phyloP scores from a whole-genome alignment of 805 yeast genomes.

The Teunomyces kruisii region DNA sequence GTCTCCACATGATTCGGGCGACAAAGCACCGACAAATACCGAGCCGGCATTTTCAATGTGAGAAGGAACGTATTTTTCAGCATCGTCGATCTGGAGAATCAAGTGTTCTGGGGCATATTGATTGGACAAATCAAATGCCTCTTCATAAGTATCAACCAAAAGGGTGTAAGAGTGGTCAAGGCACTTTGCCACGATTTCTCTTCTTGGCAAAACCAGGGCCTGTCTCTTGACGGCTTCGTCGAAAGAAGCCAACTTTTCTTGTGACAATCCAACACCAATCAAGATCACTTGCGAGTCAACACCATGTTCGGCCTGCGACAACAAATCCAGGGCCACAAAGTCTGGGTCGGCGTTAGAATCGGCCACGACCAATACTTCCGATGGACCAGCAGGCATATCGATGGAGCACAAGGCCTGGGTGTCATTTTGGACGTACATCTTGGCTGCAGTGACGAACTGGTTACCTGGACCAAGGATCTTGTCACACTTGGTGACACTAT shows the following conservation, averaged over 20 bases:
- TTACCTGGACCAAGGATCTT: conserved; percentile 98
- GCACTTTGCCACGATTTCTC: conserved; percentile 88
- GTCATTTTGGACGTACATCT: conserved; percentile 95
- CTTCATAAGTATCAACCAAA: conserved; percentile 63
- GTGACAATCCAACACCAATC: conserved; percentile 72
- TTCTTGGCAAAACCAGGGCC: conserved; percentile 83
- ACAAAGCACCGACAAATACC: conserved; percentile 91
- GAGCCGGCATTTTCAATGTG: conserved; percentile 91
- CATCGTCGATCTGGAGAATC: conserved; percentile 84
- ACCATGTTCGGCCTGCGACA: conserved; percentile 99
- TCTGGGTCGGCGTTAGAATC: conserved; percentile 88
- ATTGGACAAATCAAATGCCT: conserved; percentile 87
- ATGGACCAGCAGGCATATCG: conserved; percentile 99
- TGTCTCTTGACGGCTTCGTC: conserved; percentile 84
- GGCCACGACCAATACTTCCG: conserved; percentile 95
- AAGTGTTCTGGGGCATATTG: conserved; percentile 97
- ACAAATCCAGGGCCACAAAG: conserved; percentile 93
- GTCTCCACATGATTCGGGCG: conserved; percentile 98
- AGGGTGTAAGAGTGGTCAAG: conserved; percentile 88
- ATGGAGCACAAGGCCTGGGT: conserved; percentile 92
- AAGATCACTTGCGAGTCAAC: conserved; percentile 95
- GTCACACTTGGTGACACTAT: conserved; percentile 87
- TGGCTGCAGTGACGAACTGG: conserved; percentile 98
- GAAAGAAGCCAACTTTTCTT: conserved; percentile 59
- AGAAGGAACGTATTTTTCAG: conserved; percentile 64